Conservation (phyloP, 192 early-diverging fungal genomes). For the Backusella luteola region DNA sequence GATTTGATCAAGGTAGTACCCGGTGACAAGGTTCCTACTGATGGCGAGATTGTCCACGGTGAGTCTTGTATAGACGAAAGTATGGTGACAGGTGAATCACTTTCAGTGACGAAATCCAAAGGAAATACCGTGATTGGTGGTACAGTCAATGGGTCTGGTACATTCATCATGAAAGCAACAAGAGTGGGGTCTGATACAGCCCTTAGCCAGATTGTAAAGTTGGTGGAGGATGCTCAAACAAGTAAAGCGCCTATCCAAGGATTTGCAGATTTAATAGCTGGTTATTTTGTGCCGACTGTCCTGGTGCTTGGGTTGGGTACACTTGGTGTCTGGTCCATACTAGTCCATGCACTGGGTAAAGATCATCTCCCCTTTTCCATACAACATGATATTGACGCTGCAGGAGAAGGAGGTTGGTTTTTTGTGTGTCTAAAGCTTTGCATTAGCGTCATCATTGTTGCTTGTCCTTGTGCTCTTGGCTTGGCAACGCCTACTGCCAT, state of each 20-base stretch:
- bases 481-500: slow-evolving; percentile 95
- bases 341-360: slow-evolving; percentile 32
- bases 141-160: slow-evolving; percentile 87
- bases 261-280: slow-evolving; percentile 84
- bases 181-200: slow-evolving; percentile 90
- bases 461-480: slow-evolving; percentile 95
- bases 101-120: slow-evolving; percentile 67
- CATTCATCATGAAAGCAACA: slow-evolving; percentile 78
- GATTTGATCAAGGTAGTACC: slow-evolving; percentile 88
- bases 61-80: slow-evolving; percentile 87
- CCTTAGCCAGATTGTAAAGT: slow-evolving; percentile 85
- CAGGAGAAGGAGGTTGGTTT: slow-evolving; percentile 62
- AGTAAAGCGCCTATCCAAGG: slow-evolving; percentile 95
- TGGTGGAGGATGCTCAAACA: slow-evolving; percentile 92
- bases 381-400: slow-evolving; percentile 42
- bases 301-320: slow-evolving; percentile 72
- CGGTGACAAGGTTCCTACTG: slow-evolving; percentile 90
- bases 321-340: slow-evolving; percentile 70
- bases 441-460: slow-evolving; percentile 93
- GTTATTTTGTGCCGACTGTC: slow-evolving; percentile 89
- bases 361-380: slow-evolving; percentile 26
- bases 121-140: slow-evolving; percentile 81
- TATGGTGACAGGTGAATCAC: slow-evolving; percentile 90
- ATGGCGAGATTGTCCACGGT: slow-evolving; percentile 78
- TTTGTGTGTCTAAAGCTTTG: slow-evolving; percentile 81